Evolutionary conservation across 768 basidiomycete genomes (phyloP).

Genomic region (Krasilnikovozyma curviuscula): DNA sequence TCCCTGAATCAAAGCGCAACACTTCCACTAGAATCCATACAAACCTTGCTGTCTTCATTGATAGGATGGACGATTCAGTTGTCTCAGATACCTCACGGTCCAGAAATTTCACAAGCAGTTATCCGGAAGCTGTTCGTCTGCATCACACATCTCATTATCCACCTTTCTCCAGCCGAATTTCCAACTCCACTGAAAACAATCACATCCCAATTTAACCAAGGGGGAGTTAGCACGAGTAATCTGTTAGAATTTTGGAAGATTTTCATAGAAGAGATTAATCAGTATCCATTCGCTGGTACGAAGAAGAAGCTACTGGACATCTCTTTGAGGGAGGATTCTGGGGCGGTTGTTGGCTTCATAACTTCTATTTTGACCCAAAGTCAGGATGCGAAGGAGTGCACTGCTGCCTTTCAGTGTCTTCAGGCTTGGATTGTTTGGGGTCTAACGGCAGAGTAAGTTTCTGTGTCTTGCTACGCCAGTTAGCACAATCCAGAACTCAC

Average conservation of each 20-base stretch:
- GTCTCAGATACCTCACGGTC: conserved; percentile 27
- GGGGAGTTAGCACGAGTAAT: no score
- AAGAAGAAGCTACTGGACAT: conserved; percentile 2
- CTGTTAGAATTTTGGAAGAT: conserved; percentile 5
- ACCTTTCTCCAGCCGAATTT: conserved; percentile 39
- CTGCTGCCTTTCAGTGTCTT: conserved; percentile 54
- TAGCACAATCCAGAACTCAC: neutral
- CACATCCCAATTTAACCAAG: conserved; percentile 4
- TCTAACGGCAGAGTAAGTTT: conserved; percentile 44
- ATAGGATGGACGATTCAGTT: conserved; percentile 51
- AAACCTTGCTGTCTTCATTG: conserved; percentile 43
- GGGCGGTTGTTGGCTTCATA: conserved; percentile 1
- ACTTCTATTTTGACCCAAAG: conserved; percentile 14
- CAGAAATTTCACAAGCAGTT: conserved; percentile 49
- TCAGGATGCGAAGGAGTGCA: conserved; percentile 16
- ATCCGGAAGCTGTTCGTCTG: conserved; percentile 61
- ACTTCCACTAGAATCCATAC: conserved; percentile 44
- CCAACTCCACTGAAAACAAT: conserved; percentile 53
- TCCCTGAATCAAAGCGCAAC: conserved; percentile 38
- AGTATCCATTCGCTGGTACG: conserved; percentile 17
- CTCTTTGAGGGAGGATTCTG: conserved; percentile 1
- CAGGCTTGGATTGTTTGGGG: conserved; percentile 59
- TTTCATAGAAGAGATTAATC: conserved; percentile 37
- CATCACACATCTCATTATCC: conserved; percentile 15
- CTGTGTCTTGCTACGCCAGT: conserved; percentile 8